Evolutionary conservation across 306 rosid species (phyloP).

Genomic region (Lathyrus aphaca): DNA sequence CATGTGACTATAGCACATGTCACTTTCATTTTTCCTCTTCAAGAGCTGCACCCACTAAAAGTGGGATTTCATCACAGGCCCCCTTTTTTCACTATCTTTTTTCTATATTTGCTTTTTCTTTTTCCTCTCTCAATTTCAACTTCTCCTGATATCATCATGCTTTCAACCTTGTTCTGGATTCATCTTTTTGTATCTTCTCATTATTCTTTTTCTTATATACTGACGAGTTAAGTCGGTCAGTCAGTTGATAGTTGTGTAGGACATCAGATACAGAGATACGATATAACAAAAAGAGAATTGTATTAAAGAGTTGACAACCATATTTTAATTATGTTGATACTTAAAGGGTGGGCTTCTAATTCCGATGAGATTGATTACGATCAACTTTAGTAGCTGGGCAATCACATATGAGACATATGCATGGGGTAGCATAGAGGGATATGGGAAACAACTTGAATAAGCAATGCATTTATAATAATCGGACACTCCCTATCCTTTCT

Average conservation of each 20-base stretch:
- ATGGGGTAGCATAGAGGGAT: slow-evolving; percentile 19
- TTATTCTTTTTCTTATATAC: background rate
- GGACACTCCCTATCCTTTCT: slow-evolving; percentile 27
- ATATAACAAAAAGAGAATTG: no score
- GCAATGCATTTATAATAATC: slow-evolving; percentile 41
- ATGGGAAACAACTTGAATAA: slow-evolving; percentile 39
- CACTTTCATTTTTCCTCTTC: slow-evolving; percentile 67
- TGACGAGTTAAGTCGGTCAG: no score
- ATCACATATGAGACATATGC: slow-evolving; percentile 39
- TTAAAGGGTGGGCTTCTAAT: slow-evolving; percentile 55
- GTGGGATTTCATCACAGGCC: slow-evolving; percentile 58
- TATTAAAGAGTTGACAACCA: slow-evolving; percentile 11
- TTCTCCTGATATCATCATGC: slow-evolving; percentile 37
- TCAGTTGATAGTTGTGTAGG: no score
- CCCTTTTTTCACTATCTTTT: slow-evolving; percentile 61
- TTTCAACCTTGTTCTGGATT: slow-evolving; percentile 6
- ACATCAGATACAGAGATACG: no score
- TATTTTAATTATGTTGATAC: slow-evolving; percentile 25
- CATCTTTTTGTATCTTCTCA: background rate
- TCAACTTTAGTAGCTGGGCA: slow-evolving; percentile 39
- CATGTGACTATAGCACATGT: slow-evolving; percentile 64
- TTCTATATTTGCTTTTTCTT: slow-evolving; percentile 23
- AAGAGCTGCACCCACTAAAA: slow-evolving; percentile 86
- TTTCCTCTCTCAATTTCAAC: slow-evolving; percentile 27
- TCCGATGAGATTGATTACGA: slow-evolving; percentile 44